Conservation (phyloP, 164 flowering plant species). For the Malania oleifera region DNA sequence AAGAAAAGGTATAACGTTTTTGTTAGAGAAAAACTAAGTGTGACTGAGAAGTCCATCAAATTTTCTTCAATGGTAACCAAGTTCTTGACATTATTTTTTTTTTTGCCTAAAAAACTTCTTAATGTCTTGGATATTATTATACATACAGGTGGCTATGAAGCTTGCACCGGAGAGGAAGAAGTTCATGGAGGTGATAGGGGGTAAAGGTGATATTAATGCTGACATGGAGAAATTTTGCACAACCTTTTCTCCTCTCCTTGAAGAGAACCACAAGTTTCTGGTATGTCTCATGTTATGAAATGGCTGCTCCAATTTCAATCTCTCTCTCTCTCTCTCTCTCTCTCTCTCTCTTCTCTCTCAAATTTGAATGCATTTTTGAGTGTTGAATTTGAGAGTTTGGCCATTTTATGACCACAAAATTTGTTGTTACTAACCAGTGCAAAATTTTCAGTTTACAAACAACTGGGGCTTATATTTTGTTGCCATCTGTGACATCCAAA, state of each 20-base stretch:
- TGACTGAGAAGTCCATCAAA: too few relatives aligned
- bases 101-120: too few relatives aligned
- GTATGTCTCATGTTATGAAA: constrained; percentile 30
- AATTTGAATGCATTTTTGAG: too few relatives aligned
- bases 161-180: constrained; percentile 96
- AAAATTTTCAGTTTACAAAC: not conserved
- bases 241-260: constrained; percentile 58
- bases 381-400: too few relatives aligned
- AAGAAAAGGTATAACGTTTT: too few relatives aligned
- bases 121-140: constrained; percentile 1
- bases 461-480: not conserved
- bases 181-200: constrained; percentile 76
- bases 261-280: constrained; percentile 86
- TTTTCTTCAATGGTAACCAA: not conserved
- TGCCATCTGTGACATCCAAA: not conserved
- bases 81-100: too few relatives aligned
- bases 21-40: too few relatives aligned
- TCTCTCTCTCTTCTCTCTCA: too few relatives aligned
- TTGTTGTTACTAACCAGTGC: not conserved
- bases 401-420: too few relatives aligned
- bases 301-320: too few relatives aligned
- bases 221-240: constrained; percentile 75
- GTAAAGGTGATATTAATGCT: constrained; percentile 48
- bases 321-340: not conserved
- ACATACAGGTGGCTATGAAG: constrained; percentile 74